Conservation (phyloP, 441 rosid genomes). For the Bocquillonia castaneifolia region DNA sequence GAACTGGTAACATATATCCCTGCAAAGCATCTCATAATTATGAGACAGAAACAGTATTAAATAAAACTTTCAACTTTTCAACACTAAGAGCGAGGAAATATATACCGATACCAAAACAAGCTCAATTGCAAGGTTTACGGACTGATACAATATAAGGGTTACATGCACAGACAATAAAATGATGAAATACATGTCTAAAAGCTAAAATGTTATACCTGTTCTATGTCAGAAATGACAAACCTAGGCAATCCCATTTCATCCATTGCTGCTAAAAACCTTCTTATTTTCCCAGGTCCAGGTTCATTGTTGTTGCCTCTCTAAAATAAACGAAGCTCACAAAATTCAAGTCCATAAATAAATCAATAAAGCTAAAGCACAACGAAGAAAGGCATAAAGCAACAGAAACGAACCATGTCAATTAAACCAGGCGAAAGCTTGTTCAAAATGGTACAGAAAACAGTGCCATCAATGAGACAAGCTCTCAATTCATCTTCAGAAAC, state of each 20-base stretch:
- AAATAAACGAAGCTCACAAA: not conserved
- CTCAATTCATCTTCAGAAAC: slow-evolving; percentile 51
- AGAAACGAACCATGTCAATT: slow-evolving; percentile 37
- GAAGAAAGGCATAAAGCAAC: slow-evolving; percentile 5
- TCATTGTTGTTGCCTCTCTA: slow-evolving; percentile 30
- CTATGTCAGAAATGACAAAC: slow-evolving; percentile 49
- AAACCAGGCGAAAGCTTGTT: slow-evolving; percentile 40
- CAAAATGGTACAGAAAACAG: slow-evolving; percentile 39
- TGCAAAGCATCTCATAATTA: slow-evolving; percentile 33
- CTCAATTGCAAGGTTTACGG: not conserved
- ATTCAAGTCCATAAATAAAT: not conserved
- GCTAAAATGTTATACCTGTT: slow-evolving; percentile 37
- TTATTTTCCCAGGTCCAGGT: slow-evolving; percentile 33
- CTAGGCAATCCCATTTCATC: slow-evolving; percentile 51
- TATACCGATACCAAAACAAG: not conserved
- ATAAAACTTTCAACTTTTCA: not conserved
- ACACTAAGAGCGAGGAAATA: slow-evolving; percentile 9
- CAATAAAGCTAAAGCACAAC: not conserved
- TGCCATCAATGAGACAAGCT: slow-evolving; percentile 42
- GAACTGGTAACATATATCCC: slow-evolving; percentile 74
- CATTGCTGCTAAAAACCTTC: slow-evolving; percentile 43
- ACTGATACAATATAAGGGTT: no score
- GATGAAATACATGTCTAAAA: not conserved
- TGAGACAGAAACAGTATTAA: not conserved
- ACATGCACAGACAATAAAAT: no score